These are phyloP conservation scores for Cyathus striatus DNA, from an alignment of 768 basidiomycete species.

Conservation along the genomic window DNA sequence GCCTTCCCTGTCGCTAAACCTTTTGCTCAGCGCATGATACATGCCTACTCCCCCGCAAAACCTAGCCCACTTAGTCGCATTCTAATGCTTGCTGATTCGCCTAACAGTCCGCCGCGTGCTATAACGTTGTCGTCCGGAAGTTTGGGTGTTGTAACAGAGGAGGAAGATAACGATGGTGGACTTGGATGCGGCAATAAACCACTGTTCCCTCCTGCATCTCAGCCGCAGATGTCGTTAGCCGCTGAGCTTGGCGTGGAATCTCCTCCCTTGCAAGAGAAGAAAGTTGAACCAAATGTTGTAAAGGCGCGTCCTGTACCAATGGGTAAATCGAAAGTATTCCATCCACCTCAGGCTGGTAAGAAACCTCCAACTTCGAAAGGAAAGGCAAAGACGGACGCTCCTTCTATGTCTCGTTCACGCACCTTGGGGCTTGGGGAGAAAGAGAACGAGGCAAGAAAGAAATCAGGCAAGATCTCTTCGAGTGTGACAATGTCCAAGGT, in stretches of 20 bases:
- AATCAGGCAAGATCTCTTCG: slow-evolving; percentile 15
- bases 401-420: slow-evolving; percentile 1
- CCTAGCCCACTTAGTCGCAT: slow-evolving; percentile 81
- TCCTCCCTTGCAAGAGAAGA: slow-evolving; percentile 48
- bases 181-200: slow-evolving; percentile 12
- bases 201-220: slow-evolving; percentile 6
- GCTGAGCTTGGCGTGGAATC: slow-evolving; percentile 44
- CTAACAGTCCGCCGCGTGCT: slow-evolving; percentile 26
- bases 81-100: slow-evolving; percentile 64
- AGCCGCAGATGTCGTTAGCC: slow-evolving; percentile 30
- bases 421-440: slow-evolving; percentile 25
- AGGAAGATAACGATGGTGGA: slow-evolving; percentile 23
- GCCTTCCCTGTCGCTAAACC: slow-evolving; percentile 73
- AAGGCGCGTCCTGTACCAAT: slow-evolving; percentile 5
- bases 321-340: slow-evolving; percentile 19
- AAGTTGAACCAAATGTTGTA: slow-evolving; percentile 26
- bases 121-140: slow-evolving; percentile 16
- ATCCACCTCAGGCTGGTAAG: slow-evolving; percentile 24
- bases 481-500: slow-evolving; percentile 12
- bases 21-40: slow-evolving; percentile 60
- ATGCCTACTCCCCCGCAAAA: slow-evolving; percentile 77
- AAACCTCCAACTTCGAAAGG: slow-evolving; percentile 26
- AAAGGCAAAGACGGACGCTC: slow-evolving; percentile 25
- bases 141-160: slow-evolving; percentile 27
- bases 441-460: slow-evolving; percentile 24